These are phyloP conservation scores for Strobilomyces confusus DNA, from an alignment of 768 basidiomycete species.

Conservation along the genomic window DNA sequence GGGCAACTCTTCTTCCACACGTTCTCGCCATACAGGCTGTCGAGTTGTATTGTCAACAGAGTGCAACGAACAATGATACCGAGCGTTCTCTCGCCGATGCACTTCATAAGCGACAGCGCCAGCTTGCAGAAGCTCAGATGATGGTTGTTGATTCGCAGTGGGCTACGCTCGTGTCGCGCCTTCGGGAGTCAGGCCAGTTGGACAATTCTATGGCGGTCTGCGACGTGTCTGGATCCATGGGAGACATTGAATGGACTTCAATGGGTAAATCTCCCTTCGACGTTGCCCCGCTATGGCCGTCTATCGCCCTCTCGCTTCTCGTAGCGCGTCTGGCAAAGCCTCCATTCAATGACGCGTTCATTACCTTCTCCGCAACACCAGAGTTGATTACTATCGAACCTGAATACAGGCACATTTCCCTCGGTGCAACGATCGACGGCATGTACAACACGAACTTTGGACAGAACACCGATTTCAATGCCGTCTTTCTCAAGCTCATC, in stretches of 20 bases:
- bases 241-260: constrained; percentile 17
- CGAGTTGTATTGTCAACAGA: neutral
- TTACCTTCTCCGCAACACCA: constrained; percentile 60
- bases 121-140: constrained; percentile 33
- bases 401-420: constrained; percentile 18
- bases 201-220: constrained; percentile 64
- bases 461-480: too few species aligned
- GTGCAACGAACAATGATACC: too few species aligned
- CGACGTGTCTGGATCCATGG: constrained; percentile 80
- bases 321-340: constrained; percentile 60
- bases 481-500: too few species aligned
- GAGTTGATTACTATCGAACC: constrained; percentile 48
- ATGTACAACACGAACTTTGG: too few species aligned
- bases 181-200: constrained; percentile 51
- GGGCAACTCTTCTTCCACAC: constrained; percentile 66
- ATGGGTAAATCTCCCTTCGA: constrained; percentile 5
- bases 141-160: constrained; percentile 64
- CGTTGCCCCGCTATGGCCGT: constrained; percentile 50
- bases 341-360: constrained; percentile 63
- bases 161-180: constrained; percentile 50
- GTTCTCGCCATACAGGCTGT: constrained; percentile 46
- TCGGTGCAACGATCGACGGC: too few species aligned
- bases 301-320: constrained; percentile 64
- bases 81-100: constrained; percentile 5
- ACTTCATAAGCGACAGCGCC: too few species aligned